Conservation (phyloP, 805 yeast species). For the Cyberlindnera misumaiensis region DNA sequence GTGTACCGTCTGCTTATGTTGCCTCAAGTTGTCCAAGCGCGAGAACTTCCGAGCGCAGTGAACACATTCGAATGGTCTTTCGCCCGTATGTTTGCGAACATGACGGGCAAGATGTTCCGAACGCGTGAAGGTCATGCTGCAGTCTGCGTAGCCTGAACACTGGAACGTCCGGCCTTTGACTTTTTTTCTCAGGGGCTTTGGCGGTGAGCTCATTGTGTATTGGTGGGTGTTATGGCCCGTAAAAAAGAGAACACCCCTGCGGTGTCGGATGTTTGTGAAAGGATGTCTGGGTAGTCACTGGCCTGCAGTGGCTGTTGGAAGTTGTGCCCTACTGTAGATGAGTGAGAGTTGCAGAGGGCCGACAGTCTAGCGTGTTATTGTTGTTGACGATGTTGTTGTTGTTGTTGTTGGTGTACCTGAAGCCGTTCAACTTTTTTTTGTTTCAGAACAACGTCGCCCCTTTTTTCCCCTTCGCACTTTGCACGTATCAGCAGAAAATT, state of each 20-base stretch:
- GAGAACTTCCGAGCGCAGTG: slow-evolving; percentile 75
- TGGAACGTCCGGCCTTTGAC: slow-evolving; percentile 65
- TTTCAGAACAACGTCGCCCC: too few relatives aligned
- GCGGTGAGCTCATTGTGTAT: neutral
- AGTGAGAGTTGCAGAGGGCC: too few relatives aligned
- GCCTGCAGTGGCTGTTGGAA: too few relatives aligned
- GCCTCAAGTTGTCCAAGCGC: slow-evolving; percentile 81
- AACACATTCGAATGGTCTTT: slow-evolving; percentile 84
- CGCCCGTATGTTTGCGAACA: slow-evolving; percentile 91
- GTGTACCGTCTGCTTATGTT: slow-evolving; percentile 84
- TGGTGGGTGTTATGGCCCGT: too few relatives aligned
- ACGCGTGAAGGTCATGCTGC: slow-evolving; percentile 83
- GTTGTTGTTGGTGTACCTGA: neutral
- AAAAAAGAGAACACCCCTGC: too few relatives aligned
- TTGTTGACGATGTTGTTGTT: neutral
- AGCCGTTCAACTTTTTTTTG: neutral
- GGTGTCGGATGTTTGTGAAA: too few relatives aligned
- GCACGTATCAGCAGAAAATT: too few relatives aligned
- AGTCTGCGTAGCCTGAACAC: slow-evolving; percentile 81
- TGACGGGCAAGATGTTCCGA: slow-evolving; percentile 92
- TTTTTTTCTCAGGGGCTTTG: slow-evolving; percentile 27
- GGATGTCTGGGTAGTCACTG: too few relatives aligned
- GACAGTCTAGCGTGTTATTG: too few relatives aligned
- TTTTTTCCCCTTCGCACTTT: too few relatives aligned
- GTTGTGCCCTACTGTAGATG: too few relatives aligned